A percentile compares a stretch with the other conserved stretches of the same genome.
Conservation (phyloP, 108 stramenopile species). For the Stephanodiscus triporus region DNA sequence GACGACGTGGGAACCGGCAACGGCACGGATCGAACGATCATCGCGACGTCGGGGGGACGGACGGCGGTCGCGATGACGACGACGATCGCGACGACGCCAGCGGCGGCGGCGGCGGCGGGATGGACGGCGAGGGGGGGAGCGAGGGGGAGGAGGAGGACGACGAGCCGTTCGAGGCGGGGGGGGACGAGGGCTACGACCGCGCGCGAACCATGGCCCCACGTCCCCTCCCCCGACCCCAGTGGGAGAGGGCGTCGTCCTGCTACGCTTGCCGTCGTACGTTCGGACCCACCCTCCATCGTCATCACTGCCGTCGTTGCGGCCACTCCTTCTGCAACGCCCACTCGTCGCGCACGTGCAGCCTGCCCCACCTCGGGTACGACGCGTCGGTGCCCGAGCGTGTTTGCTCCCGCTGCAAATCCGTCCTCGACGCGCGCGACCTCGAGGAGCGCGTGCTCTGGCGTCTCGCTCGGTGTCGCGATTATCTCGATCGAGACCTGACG, state of each 20-base stretch:
- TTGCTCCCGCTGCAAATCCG: conserved; percentile 76
- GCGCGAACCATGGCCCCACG: conserved; percentile 77
- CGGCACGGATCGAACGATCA: no score
- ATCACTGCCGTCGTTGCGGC: conserved; percentile 94
- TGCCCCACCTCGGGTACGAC: conserved; percentile 88
- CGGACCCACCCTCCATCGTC: conserved; percentile 85
- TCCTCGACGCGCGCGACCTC: conserved; percentile 74
- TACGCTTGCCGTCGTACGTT: conserved; percentile 71
- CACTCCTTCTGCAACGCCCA: conserved; percentile 81
- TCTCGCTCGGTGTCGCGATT: conserved; percentile 81
- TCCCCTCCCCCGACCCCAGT: conserved; percentile 61
- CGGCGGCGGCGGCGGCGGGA: no score
- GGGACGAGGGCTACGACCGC: conserved; percentile 50
- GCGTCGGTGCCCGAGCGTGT: conserved; percentile 86
- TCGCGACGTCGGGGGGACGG: conserved; percentile 5
- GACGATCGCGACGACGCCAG: conserved; percentile 18
- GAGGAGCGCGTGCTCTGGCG: conserved; percentile 89
- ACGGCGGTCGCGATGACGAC: not conserved
- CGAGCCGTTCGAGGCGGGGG: conserved; percentile 9
- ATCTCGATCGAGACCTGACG: conserved; percentile 50
- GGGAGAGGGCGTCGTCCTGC: conserved; percentile 74
- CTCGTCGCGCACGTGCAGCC: conserved; percentile 54
- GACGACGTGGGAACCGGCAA: no score
- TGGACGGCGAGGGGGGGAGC: no score
- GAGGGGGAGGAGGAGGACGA: conserved; percentile 46